Evolutionary conservation across 371 early-diverging fungal species (phyloP).

Genomic region (Vittaforma corneae): DNA sequence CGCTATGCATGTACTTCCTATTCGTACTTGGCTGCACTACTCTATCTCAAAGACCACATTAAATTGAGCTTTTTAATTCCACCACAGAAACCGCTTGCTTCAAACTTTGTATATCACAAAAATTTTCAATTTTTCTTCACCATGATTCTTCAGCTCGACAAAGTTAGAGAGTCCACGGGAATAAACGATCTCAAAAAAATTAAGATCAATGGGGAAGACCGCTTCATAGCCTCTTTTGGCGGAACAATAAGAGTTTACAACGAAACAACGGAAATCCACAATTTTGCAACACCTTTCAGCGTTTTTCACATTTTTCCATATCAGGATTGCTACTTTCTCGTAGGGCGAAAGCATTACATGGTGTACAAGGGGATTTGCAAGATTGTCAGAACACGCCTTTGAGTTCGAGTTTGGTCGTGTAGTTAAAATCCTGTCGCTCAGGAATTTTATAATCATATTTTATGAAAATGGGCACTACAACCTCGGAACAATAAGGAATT

Average conservation of each 20-base stretch:
- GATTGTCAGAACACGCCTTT: not conserved
- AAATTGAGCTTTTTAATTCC: too few species aligned
- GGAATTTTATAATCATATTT: not conserved
- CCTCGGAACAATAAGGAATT: not conserved
- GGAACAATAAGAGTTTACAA: not conserved
- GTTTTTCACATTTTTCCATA: not conserved
- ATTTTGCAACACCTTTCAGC: not conserved
- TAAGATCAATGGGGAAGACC: not conserved
- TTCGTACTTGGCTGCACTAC: too few species aligned
- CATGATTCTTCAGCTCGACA: not conserved
- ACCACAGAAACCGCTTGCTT: too few species aligned
- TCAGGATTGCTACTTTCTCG: not conserved
- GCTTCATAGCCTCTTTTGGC: conserved; percentile 6
- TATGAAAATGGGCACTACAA: not conserved
- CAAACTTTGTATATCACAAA: too few species aligned
- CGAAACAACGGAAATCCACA: not conserved
- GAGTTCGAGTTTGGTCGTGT: not conserved
- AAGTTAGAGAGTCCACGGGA: not conserved
- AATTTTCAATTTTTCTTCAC: not conserved
- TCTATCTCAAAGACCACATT: too few species aligned
- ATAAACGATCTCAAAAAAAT: not conserved
- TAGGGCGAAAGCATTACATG: not conserved
- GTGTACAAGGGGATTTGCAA: not conserved
- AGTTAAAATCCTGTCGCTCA: not conserved
- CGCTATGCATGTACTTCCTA: too few species aligned